phyloP scores from a whole-genome alignment of 2,329 filamentous ascomycete genomes.

The Dactylella cylindrospora region DNA sequence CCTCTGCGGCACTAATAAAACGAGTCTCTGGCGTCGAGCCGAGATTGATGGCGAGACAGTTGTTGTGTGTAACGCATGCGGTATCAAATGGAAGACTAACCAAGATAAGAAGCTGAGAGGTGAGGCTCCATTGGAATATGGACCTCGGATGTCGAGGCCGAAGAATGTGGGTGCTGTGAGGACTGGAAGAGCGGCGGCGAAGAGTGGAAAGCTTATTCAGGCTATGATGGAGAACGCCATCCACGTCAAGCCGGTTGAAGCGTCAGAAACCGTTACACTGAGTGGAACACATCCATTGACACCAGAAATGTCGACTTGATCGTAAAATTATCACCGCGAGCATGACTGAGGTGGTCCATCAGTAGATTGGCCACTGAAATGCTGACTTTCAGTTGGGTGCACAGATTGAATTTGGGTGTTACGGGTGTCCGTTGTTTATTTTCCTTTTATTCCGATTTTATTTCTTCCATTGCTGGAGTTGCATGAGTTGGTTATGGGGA shows the following conservation, averaged over 20 bases:
- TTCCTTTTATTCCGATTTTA: neutral
- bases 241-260: conserved; percentile 14
- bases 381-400: too few relatives aligned
- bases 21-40: conserved; percentile 49
- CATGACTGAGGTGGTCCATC: too few relatives aligned
- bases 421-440: conserved; percentile 4
- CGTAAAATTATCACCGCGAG: too few relatives aligned
- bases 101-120: conserved; percentile 40
- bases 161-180: conserved; percentile 35
- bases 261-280: conserved; percentile 18
- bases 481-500: neutral
- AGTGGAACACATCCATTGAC: conserved; percentile 25
- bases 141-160: conserved; percentile 30
- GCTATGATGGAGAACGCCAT: conserved; percentile 37
- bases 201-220: conserved; percentile 33
- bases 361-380: too few relatives aligned
- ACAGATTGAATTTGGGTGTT: conserved; percentile 5
- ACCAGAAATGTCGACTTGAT: conserved; percentile 7
- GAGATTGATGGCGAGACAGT: conserved; percentile 49
- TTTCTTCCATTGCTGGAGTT: neutral
- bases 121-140: conserved; percentile 36
- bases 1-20: conserved; percentile 48
- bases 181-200: conserved; percentile 23
- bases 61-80: conserved; percentile 49
- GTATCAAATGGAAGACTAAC: conserved; percentile 50